Conservation (phyloP, 2,329 filamentous ascomycete species). For the Hysterium pulicare region DNA sequence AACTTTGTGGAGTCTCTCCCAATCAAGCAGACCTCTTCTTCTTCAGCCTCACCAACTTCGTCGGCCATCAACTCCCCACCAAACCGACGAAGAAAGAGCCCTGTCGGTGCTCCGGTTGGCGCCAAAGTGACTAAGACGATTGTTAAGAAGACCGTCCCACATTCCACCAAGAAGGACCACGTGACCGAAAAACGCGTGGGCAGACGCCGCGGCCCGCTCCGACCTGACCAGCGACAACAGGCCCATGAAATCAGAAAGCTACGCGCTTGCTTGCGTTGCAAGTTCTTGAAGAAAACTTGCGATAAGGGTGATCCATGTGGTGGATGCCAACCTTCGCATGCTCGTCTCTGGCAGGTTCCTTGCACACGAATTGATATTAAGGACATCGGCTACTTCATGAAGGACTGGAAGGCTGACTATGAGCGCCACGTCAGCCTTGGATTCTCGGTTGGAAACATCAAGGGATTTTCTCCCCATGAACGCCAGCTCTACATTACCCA, state of each 20-base stretch:
- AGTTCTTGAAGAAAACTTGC: constrained; percentile 98
- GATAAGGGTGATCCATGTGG: constrained; percentile 96
- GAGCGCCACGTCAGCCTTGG: constrained; percentile 83
- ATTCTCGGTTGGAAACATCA: constrained; percentile 92
- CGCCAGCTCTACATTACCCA: constrained; percentile 87
- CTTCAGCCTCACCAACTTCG: constrained; percentile 59
- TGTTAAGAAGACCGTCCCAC: constrained; percentile 65
- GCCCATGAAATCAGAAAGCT: constrained; percentile 95
- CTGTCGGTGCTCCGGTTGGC: constrained; percentile 48
- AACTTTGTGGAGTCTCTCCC: constrained; percentile 66
- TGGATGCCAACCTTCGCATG: constrained; percentile 92
- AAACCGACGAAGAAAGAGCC: constrained; percentile 67
- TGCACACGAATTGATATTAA: constrained; percentile 98
- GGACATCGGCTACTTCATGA: constrained; percentile 98
- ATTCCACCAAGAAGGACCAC: constrained; percentile 71
- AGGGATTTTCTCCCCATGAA: constrained; percentile 67
- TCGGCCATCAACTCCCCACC: constrained; percentile 53
- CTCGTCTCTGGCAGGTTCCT: constrained; percentile 93
- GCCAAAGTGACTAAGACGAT: constrained; percentile 81
- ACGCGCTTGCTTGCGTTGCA: constrained; percentile 89
- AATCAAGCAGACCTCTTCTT: constrained; percentile 62
- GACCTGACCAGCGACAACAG: constrained; percentile 92
- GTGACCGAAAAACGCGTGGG: constrained; percentile 85
- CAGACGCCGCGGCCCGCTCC: constrained; percentile 80
- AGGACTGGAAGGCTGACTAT: constrained; percentile 97